Percentiles rank a stretch among this genome's conserved stretches.
Conservation (phyloP, 495 filamentous ascomycete genomes). For the Antarctomyces pellizariae region DNA sequence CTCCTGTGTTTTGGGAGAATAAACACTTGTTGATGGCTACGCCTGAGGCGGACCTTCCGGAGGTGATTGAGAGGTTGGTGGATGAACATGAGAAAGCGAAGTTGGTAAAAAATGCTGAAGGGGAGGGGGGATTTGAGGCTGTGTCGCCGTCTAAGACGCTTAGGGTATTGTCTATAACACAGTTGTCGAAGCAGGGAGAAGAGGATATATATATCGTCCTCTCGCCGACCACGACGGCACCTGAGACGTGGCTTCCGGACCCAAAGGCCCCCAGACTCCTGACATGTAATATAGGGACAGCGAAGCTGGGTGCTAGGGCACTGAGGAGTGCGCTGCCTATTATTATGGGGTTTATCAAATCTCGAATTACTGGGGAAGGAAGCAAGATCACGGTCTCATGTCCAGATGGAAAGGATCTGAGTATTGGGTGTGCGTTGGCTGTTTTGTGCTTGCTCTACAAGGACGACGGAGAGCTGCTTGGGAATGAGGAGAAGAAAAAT, state of each 20-base stretch:
- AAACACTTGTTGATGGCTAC: slow-evolving; percentile 27
- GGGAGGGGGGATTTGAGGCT: slow-evolving; percentile 4
- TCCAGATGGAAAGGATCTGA: slow-evolving; percentile 39
- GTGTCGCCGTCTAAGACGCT: slow-evolving; percentile 1
- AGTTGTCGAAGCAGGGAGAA: too few relatives aligned
- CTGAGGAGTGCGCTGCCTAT: slow-evolving; percentile 38
- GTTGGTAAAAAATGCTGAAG: slow-evolving; percentile 3
- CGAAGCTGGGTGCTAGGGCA: slow-evolving; percentile 53
- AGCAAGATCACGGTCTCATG: slow-evolving; percentile 34
- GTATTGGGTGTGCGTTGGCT: slow-evolving; percentile 33
- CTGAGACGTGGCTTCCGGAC: too few relatives aligned
- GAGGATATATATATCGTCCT: too few relatives aligned
- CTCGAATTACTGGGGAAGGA: too few relatives aligned
- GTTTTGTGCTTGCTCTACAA: slow-evolving; percentile 38
- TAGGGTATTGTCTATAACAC: slow-evolving; percentile 5
- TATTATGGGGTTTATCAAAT: too few relatives aligned
- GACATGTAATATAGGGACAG: too few relatives aligned
- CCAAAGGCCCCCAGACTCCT: too few relatives aligned
- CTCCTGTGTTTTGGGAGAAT: slow-evolving; percentile 57
- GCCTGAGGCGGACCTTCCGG: slow-evolving; percentile 38
- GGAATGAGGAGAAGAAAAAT: slow-evolving; percentile 2
- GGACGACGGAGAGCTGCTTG: slow-evolving; percentile 22
- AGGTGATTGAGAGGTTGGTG: slow-evolving; percentile 33
- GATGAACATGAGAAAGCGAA: too few relatives aligned
- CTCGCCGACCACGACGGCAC: too few relatives aligned